These are phyloP conservation scores for Trichoderma sp. DNA, from an alignment of 2,329 filamentous ascomycete species.

Conservation along the genomic window DNA sequence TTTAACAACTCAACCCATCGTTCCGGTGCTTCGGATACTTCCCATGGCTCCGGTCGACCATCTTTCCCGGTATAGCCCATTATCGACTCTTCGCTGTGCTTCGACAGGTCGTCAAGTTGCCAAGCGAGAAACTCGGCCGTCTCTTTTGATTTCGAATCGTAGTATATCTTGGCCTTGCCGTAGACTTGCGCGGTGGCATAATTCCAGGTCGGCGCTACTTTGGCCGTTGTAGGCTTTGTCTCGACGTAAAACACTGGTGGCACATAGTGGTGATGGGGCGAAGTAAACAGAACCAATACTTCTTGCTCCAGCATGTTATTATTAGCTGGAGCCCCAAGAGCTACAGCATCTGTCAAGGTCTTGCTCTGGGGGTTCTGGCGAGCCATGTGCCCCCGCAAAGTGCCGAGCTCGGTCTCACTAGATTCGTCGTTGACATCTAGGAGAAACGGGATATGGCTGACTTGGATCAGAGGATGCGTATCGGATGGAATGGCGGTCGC, in stretches of 20 bases:
- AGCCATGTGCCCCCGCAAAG: constrained; percentile 59
- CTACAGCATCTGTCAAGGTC: neutral
- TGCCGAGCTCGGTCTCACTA: constrained; percentile 37
- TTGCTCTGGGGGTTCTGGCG: constrained; percentile 46
- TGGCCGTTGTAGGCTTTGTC: neutral
- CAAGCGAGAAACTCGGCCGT: neutral
- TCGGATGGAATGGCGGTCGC: constrained; percentile 57
- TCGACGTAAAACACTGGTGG: neutral
- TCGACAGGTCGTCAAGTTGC: neutral
- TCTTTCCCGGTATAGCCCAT: neutral
- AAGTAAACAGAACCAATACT: neutral
- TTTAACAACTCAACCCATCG: neutral
- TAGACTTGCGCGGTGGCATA: neutral
- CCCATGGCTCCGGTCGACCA: neutral
- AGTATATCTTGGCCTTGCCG: neutral
- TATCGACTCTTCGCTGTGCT: neutral
- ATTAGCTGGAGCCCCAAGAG: neutral
- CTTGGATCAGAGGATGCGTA: constrained; percentile 50
- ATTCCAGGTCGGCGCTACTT: neutral
- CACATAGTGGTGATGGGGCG: neutral
- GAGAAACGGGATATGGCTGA: constrained; percentile 59
- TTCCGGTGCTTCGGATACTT: neutral
- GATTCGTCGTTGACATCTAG: constrained; percentile 47
- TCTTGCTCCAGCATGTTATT: neutral
- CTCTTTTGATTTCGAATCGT: neutral